Evolutionary conservation across 352 stramenopile species (phyloP), one percentile per base, ranked within the genome.

Genomic region (Phytophthora cryptogea): DNA sequence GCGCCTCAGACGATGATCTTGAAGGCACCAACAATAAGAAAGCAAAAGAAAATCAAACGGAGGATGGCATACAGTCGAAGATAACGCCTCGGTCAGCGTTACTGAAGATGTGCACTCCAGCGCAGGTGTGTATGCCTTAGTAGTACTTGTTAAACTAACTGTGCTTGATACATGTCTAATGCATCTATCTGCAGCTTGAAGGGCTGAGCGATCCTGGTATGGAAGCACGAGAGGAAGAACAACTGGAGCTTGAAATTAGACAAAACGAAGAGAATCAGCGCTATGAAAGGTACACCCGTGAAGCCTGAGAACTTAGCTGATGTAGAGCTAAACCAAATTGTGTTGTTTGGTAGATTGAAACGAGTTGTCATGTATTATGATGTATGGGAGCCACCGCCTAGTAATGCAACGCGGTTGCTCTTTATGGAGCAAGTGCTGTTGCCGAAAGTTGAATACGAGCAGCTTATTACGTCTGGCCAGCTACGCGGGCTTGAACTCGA

Each of bases 341-440:
- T 32, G 6, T n/a, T 56, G 48, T 8, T n/a, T 40, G 54, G 16
- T 56, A 87, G 79, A 23, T 37, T 89, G 16, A 91, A 93, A 47
- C 57, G 58, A 30, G 81, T 91, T 6, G 71, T 80, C 23, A 32
- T 77, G 58, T 98, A 98, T 69, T 98, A 88, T 51, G 80, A 90
- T 23, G 63, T 83, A 20, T 98, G 90, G 88, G 86, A 96, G 41
- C 74, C 71, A 13, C 90, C 91, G 8, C 90, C 92, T 17, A 96
- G 87, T 44, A 83, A 88, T 30, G 68, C 80, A 7, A 89, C 86
- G 4, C 63, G 86, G 2, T 27, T 91, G 9, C 48, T 88, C 28
- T 97, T 94, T 54, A 90, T 97, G 70, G 75, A 95, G 31, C 88
- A 97, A 59, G 78, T 96, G 17, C 56, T 97, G 7, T 20, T 97